These are phyloP conservation scores for Laetiporus sulphureus DNA, from an alignment of 1,284 basidiomycete species.

Conservation along the genomic window DNA sequence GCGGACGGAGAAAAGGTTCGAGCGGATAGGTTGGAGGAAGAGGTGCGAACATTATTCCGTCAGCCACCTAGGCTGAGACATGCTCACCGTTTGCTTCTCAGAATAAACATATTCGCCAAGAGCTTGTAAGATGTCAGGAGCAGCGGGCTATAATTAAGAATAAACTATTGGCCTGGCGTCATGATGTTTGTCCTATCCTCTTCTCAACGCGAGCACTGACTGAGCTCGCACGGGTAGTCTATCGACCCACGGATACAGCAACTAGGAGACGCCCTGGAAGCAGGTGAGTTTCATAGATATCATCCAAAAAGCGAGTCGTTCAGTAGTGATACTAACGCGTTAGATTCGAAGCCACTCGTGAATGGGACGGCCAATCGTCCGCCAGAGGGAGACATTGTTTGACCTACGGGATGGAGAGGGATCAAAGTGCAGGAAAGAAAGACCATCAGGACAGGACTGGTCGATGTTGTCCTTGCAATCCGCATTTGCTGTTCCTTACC, in stretches of 20 bases:
- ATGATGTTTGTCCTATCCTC: conserved; percentile 51
- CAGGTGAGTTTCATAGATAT: conserved; percentile 18
- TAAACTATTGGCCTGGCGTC: conserved; percentile 74
- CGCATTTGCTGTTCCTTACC: no score
- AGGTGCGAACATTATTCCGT: conserved; percentile 37
- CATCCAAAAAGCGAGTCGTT: not conserved
- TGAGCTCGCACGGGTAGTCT: conserved; percentile 39
- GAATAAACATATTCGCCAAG: conserved; percentile 52
- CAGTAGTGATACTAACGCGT: no score
- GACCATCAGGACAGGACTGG: no score
- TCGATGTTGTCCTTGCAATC: no score
- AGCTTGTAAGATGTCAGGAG: conserved; percentile 67
- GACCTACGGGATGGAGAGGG: not conserved
- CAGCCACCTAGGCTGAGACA: conserved; percentile 1
- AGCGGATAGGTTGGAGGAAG: conserved; percentile 63
- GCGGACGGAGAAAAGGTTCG: conserved; percentile 63
- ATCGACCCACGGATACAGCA: conserved; percentile 74
- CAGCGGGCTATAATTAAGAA: conserved; percentile 72
- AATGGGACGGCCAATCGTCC: conserved; percentile 36
- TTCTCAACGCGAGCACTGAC: not conserved
- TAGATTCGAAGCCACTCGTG: conserved; percentile 2
- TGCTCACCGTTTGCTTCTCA: not conserved
- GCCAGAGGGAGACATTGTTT: conserved; percentile 37
- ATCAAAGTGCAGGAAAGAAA: not conserved
- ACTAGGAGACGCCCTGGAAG: conserved; percentile 74